Evolutionary conservation across 768 basidiomycete species (phyloP), one percentile per base, ranked within the genome.

Genomic region (Mycena chlorophos): DNA sequence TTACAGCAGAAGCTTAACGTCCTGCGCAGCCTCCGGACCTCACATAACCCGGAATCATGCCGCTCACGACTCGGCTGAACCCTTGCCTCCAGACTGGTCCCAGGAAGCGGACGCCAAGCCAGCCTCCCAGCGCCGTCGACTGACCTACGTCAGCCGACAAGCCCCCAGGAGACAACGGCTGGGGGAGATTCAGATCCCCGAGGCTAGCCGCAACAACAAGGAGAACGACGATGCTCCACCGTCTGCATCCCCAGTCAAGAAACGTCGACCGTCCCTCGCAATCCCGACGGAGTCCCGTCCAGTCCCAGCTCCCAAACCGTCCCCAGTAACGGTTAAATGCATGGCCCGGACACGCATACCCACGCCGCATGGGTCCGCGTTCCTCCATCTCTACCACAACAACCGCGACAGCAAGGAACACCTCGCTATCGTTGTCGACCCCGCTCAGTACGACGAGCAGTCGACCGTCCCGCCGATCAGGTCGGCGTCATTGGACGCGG

Each of bases 321-420:
- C 68, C 17, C 73, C 72, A 52, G 71, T 91, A n/a, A 76, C 85
- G 53, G 90, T 98, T 26, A 87, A 85, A 69, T 99, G 97, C 71
- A 92, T 96, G 86, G 97, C 94, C 13, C 89, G 97, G 54, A 98
- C 97, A 3, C 89, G 97, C 54, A 91, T 98, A 69, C 97, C 97
- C 38, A 99, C 97, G 0, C 91, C 92, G 0, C 92, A 98, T 64
- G 96, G 95, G 4, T 86, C 91, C 13, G 85, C 88, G 17, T 98
- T 98, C 74, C 79, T 98, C 10, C 94, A 98, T 65, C 75, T 98
- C 51, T 98, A 98, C 74, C 92, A 94, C 71, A 98, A 97, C 69
- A 90, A 87, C 64, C 83, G 80, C 51, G 97, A 98, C 73, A 76
- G 69, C 68, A 98, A 98, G 71, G 97, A 99, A 66, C 97, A 99